Evolutionary conservation across 805 yeast species (phyloP).

Genomic region (Candida yuanshanica): DNA sequence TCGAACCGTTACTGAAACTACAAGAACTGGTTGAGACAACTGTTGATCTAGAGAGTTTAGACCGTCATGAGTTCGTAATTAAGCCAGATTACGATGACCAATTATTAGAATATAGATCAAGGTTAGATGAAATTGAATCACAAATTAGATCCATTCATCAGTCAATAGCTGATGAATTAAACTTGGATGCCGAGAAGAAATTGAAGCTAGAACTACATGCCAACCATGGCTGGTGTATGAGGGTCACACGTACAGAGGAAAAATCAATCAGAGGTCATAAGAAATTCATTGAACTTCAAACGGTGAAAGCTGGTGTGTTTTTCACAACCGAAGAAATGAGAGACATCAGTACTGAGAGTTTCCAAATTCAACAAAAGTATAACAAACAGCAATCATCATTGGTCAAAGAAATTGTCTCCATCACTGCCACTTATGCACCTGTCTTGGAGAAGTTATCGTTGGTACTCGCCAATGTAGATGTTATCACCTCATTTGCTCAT

Average conservation of each 20-base stretch:
- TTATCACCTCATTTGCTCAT: conserved; percentile 79
- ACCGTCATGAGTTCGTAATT: conserved; percentile 76
- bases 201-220: conserved; percentile 84
- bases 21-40: conserved; percentile 91
- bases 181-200: conserved; percentile 81
- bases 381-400: conserved; percentile 69
- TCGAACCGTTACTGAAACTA: conserved; percentile 53
- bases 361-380: conserved; percentile 58
- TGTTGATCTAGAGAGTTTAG: conserved; percentile 78
- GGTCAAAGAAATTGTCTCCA: conserved; percentile 75
- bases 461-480: conserved; percentile 72
- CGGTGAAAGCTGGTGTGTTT: conserved; percentile 92
- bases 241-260: conserved; percentile 89
- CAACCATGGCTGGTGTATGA: conserved; percentile 89
- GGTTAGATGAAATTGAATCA: conserved; percentile 48
- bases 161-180: conserved; percentile 65
- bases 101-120: conserved; percentile 51
- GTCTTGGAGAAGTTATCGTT: conserved; percentile 65
- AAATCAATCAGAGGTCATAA: conserved; percentile 59
- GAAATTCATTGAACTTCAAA: conserved; percentile 71
- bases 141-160: conserved; percentile 57
- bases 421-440: conserved; percentile 76
- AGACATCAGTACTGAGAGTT: conserved; percentile 52
- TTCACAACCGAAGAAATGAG: conserved; percentile 72
- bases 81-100: conserved; percentile 87